These are phyloP conservation scores for Pseudopithomyces maydicus DNA, from an alignment of 2,329 filamentous ascomycete genomes.

Conservation along the genomic window DNA sequence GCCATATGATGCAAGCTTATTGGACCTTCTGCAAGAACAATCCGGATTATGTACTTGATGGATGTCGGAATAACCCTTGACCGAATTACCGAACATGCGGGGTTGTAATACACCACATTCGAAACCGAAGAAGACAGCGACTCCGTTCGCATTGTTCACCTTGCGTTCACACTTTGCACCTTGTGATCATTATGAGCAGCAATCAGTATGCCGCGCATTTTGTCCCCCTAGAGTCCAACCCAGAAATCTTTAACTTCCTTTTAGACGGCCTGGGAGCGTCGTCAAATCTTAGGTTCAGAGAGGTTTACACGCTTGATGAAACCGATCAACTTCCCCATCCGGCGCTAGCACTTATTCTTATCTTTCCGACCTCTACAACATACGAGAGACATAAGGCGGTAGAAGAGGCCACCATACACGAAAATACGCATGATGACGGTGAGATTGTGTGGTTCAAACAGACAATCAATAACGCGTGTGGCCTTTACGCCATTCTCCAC, in stretches of 20 bases:
- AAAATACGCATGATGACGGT: not conserved
- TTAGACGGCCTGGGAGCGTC: not conserved
- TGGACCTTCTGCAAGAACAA: too few species aligned
- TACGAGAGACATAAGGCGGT: not conserved
- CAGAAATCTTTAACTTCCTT: not conserved
- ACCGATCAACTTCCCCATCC: not conserved
- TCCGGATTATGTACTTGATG: too few species aligned
- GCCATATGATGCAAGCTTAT: too few species aligned
- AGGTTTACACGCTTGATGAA: not conserved
- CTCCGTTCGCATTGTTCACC: too few species aligned
- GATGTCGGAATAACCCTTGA: too few species aligned
- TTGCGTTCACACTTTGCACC: too few species aligned
- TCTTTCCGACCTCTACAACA: not conserved
- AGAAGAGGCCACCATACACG: not conserved
- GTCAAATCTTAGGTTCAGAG: not conserved
- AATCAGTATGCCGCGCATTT: not conserved
- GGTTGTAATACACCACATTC: too few species aligned
- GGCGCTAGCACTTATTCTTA: not conserved
- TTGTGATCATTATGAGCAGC: not conserved
- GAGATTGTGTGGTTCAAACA: slow-evolving; percentile 58
- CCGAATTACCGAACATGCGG: too few species aligned
- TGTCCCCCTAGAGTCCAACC: not conserved
- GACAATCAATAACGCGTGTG: slow-evolving; percentile 92
- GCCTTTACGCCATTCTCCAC: slow-evolving; percentile 86
- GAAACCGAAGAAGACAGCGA: too few species aligned